phyloP scores from a whole-genome alignment of 768 basidiomycete genomes.

The Mycena rosella region DNA sequence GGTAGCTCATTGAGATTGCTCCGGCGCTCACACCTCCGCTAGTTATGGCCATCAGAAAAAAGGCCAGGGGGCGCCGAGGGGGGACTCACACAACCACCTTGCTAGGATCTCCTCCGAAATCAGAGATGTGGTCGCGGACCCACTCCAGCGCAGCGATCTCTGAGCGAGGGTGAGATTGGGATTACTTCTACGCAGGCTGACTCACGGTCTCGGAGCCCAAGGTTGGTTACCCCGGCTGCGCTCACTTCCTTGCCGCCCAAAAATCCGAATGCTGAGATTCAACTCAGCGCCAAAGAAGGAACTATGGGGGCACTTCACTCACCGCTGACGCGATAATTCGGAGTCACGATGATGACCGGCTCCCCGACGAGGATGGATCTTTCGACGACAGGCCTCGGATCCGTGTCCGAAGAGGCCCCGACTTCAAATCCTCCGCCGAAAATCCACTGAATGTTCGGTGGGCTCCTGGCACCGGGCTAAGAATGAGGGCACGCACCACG shows the following conservation, averaged over 20 bases:
- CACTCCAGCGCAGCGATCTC: slow-evolving; percentile 47
- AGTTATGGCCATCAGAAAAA: neutral
- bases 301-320: slow-evolving; percentile 5
- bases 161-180: slow-evolving; percentile 17
- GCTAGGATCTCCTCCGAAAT: slow-evolving; percentile 52
- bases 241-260: neutral
- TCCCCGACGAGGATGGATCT: slow-evolving; percentile 1
- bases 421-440: slow-evolving; percentile 24
- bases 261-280: neutral
- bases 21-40: slow-evolving; percentile 16
- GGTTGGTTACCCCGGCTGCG: neutral
- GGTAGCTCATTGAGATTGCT: neutral
- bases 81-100: slow-evolving; percentile 21
- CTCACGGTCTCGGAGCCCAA: neutral
- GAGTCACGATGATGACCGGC: neutral
- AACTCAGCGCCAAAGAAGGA: neutral
- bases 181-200: slow-evolving; percentile 14
- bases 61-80: neutral
- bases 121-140: slow-evolving; percentile 50
- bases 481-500: slow-evolving; percentile 12
- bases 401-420: neutral
- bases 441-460: slow-evolving; percentile 15
- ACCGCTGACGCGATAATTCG: neutral
- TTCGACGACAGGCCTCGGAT: slow-evolving; percentile 1
- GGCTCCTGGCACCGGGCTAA: neutral